Base-by-base conservation (phyloP, 352 stramenopile species). In the Phytophthora rubi region DNA sequence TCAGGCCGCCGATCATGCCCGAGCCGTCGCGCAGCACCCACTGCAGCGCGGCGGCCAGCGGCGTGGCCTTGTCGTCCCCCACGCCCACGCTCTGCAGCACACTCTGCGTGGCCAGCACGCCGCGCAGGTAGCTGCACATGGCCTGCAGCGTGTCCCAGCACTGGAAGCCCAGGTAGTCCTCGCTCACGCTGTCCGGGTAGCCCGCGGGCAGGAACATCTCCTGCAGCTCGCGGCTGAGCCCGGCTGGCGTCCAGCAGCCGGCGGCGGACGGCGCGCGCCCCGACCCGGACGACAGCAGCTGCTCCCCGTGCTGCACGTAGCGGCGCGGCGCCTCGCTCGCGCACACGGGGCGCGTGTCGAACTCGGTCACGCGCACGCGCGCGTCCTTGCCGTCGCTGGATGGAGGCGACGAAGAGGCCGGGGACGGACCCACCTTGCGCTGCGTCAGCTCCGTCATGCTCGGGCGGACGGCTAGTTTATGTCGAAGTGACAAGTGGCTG, bases 151-250 rank as follows among this genome's bases (percentile, higher is more conserved):
- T 97, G 84, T 99, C 97, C 81, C 97, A 99, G 58, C 93, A 85
- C 83, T 99, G 97, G 79, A 99, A 99, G 57, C 83, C 71, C 37
- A 98, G 76, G 80, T 99, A 99, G 73, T 96, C 90, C 48, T 93
- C 85, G 42, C 81, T 92, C 64, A 97, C 89, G 44, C 81, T 93
- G 71, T 87, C 79, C n/a, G 90, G 90, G 76, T 95, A 97, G 1
- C 89, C 89, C 5, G 79, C 86, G 0, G 90, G 90, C 5, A 97
- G 66, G 64, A 97, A 97, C 82, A 94, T 96, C 65, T 94, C 86
- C 68, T 90, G 85, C 42, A 92, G 73, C 60, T 93, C 86, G 16
- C 83, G 82, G 51, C 52, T 73, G 18, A 91, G 39, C 8, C 80
- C 81, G 23, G 59, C 58, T 4, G 68, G 59, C 13, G 78, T 83